Evolutionary conservation across 352 stramenopile species (phyloP).

Genomic region (Blastocystis sp.): DNA sequence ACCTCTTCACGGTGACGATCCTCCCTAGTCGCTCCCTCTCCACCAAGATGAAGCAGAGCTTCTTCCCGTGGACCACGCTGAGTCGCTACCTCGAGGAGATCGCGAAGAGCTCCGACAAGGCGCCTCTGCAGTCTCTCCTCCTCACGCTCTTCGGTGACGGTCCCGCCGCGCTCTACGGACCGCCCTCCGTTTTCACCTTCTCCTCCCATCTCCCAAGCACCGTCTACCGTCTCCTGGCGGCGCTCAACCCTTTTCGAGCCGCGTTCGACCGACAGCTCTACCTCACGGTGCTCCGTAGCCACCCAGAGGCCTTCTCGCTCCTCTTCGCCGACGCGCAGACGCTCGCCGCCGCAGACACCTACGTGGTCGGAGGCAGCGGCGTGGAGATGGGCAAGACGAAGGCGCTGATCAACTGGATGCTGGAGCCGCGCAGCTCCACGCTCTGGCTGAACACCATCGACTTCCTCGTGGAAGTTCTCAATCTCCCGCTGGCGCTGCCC

Average conservation of each 20-base stretch:
- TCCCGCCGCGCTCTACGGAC: background rate
- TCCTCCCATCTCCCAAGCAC: conserved; percentile 7
- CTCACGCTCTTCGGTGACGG: background rate
- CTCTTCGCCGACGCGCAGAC: conserved; percentile 1
- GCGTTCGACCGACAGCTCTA: conserved; percentile 14
- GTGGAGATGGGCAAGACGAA: background rate
- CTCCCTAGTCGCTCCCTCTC: background rate
- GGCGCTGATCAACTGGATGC: conserved; percentile 29
- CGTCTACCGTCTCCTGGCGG: background rate
- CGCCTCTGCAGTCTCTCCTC: background rate
- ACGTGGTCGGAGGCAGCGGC: background rate
- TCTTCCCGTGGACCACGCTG: conserved; percentile 23
- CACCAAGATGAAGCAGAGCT: conserved; percentile 5
- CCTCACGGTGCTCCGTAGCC: background rate
- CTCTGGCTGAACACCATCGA: conserved; percentile 7
- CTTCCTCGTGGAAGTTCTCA: conserved; percentile 18
- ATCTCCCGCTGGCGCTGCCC: background rate
- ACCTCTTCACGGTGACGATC: background rate
- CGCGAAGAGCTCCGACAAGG: background rate
- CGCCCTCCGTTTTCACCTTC: background rate
- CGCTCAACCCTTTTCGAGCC: conserved; percentile 6
- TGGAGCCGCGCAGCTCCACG: background rate
- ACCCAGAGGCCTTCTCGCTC: conserved; percentile 20
- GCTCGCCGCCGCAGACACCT: background rate
- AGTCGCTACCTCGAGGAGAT: background rate